phyloP scores from a whole-genome alignment of 257 asterid species.

The Gardenia jasminoides region DNA sequence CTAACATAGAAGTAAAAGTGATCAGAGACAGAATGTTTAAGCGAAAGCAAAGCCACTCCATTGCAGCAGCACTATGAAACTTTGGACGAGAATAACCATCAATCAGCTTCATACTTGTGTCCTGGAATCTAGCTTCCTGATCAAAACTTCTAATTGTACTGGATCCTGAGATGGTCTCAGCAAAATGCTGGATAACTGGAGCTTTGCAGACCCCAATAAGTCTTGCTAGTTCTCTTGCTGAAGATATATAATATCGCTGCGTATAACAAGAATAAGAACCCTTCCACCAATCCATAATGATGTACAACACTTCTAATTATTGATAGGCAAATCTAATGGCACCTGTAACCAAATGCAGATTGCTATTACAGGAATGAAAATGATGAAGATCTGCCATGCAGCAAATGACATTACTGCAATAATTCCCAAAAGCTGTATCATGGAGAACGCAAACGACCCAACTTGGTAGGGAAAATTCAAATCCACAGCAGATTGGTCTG shows the following conservation, averaged over 20 bases:
- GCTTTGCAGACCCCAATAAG: constrained; percentile 82
- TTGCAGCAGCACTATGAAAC: constrained; percentile 69
- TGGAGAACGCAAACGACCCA: constrained; percentile 57
- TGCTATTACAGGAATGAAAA: constrained; percentile 67
- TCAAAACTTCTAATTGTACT: constrained; percentile 79
- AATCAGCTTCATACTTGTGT: constrained; percentile 60
- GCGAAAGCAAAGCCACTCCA: constrained; percentile 97
- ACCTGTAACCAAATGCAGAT: constrained; percentile 83
- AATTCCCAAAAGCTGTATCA: constrained; percentile 68
- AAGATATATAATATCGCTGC: constrained; percentile 76
- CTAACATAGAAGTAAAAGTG: constrained; percentile 61
- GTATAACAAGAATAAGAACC: not conserved
- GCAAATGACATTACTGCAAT: constrained; percentile 81
- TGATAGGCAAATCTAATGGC: constrained; percentile 1
- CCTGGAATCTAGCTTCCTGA: constrained; percentile 68
- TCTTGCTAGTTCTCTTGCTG: constrained; percentile 88
- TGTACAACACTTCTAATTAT: not conserved
- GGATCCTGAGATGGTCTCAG: constrained; percentile 89
- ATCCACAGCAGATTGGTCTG: constrained; percentile 85
- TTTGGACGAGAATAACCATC: constrained; percentile 83
- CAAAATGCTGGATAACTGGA: constrained; percentile 84
- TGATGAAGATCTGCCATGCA: constrained; percentile 82
- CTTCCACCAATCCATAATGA: not conserved
- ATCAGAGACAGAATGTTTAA: constrained; percentile 67
- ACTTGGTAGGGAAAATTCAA: constrained; percentile 51